Evolutionary conservation across 495 filamentous ascomycete genomes (phyloP), one percentile per base, ranked within the genome.

Genomic region (Podospora sp.): DNA sequence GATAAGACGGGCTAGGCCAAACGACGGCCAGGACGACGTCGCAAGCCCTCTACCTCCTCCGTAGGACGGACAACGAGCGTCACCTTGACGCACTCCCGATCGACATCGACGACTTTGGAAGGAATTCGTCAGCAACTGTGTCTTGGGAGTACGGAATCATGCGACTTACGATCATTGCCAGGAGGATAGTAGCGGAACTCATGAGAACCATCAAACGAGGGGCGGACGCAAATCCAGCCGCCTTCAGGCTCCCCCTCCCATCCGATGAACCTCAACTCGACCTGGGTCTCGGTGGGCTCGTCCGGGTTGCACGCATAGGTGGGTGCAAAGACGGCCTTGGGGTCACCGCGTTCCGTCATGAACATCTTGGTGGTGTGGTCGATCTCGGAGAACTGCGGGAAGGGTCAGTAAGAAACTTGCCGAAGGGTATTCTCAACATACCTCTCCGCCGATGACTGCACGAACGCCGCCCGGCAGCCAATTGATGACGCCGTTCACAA

Each of bases 371-470:
- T 46, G 40, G 40, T 46, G 40, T 46, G 40, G 40, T 46, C 40
- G 40, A 46, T 46, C 40, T 46, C 40, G 4, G 40, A 46, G 40
- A 46, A 46, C 40, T 46, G 16, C 11, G 40, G 40, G 11, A 46
- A 6, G 14, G 16, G 40, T 46, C 40, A 46, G 40, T 2, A 6
- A 46, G 2, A 11, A 46, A 6, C 11, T 4, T 11, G 9, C 40
- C 40, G 12, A 18, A 14, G 2, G 11, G 40, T 2, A 57, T 80
- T 84, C 18, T 77, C 79, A n/a, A 76, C 75, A 6, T 77, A 80
- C 82, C 73, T 82, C 81, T 67, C 80, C 78, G 61, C 79, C 79
- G 53, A 83, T 83, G 33, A 85, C 76, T n/a, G 76, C 78, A 20
- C 77, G 77, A 69, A 72, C 75, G 36, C 75, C 72, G 62, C 50